Evolutionary conservation across 768 basidiomycete species (phyloP), one percentile per base, ranked within the genome.

Genomic region (Pilatotrama ljubarskyi): DNA sequence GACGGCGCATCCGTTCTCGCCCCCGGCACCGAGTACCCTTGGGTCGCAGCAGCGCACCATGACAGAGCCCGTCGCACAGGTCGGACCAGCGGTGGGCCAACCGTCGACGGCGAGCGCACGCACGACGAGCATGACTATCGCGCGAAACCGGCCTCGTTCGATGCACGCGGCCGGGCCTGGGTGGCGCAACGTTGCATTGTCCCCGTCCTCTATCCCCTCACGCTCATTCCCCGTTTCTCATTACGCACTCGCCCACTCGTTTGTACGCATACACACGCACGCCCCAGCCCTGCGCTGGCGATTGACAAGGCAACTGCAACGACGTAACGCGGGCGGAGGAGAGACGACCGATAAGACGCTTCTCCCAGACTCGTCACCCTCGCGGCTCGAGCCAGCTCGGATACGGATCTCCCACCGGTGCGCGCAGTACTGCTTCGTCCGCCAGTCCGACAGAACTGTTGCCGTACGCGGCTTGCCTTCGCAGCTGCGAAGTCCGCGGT

Each of bases 171-270:
- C 29, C 14, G 38, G 35, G 22, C n/a, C 40, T 46, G 24, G 37
- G 40, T 40, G 54, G 9, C 42, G 58, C 42, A 47, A 59, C 37
- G 43, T 59, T 59, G 58, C 49, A 26, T 59, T 59, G 58, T 59
- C 32, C 25, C 43, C 43, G 25, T 59, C 13, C 56, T 15, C 52
- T 18, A 25, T 44, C 58, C 6, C 50, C 48, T 51, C 57, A 58
- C 57, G 50, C 49, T 25, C 22, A 35, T 44, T 18, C 32, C 42
- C 57, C 38, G 15, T 36, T 29, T 58, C 57, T 43, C 41, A 17
- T 24, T 36, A 18, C 51, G 29, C 29, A 32, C 5, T 32, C 29
- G 29, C 29, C 32, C 46, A n/a, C 36, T 41, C 51, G 35, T 13
- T 36, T 54, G 18, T 36, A 20, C 35, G 25, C 15, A 3, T 32